Evolutionary conservation across 805 yeast genomes (phyloP), one percentile per base, ranked within the genome.

Genomic region (Ogataea zsoltii): DNA sequence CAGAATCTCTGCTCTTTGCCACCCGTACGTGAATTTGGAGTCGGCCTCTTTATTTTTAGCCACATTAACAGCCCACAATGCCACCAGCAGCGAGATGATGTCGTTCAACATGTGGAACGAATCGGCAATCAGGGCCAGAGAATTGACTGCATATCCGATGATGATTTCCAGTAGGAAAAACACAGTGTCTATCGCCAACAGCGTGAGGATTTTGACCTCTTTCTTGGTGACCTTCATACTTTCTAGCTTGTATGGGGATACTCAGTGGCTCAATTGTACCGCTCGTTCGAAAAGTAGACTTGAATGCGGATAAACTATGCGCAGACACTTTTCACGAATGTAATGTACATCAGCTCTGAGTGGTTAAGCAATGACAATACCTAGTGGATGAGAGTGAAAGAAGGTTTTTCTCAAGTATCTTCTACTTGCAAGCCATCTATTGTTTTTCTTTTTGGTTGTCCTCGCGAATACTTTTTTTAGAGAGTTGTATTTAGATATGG

Each of bases 81-180:
- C 99, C 41, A 92, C 90, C 15, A 91, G 53, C 29, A 92, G 72
- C 1, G 97, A 89, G 48, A 92, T 82, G 44, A 92, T 88, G 68
- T 92, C 99, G 69, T 94, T 92, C 53, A 92, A 74, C 98, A 94
- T 94, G 66, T 92, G 99, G 77, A 92, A 94, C 1, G 98, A 85
- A 64, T 92, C 99, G 1, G 98, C 99, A 44, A 92, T 83, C 43
- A 92, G 76, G 0, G 99, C 98, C 59, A 92, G 75, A 1, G 98
- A 92, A 65, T 94, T 95, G 21, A 92, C 96, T 19, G 92, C 78
- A 65, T 91, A 94, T 15, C 96, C 96, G 30, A 88, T 79, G 44
- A 82, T 80, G 42, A 90, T 82, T 65, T 92, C 99, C 50, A 92
- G 57, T 29, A 94, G 71, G 75, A 94, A 92, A 71, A 92, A 92